Evolutionary conservation across 768 basidiomycete species (phyloP).

Genomic region (Pisolithus tinctorius): DNA sequence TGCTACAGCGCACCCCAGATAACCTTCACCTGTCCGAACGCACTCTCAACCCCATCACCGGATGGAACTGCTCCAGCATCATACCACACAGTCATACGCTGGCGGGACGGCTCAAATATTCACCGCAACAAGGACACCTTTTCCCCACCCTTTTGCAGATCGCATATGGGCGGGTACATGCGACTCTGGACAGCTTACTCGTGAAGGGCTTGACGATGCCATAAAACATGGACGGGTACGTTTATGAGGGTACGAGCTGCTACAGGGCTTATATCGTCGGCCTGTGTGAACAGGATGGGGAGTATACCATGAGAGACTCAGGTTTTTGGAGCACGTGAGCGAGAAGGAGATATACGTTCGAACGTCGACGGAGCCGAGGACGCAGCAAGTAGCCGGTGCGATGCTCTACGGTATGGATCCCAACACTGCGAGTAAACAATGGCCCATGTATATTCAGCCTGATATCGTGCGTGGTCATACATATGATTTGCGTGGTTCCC

Average conservation of each 20-base stretch:
- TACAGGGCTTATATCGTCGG: neutral
- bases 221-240: constrained; percentile 34
- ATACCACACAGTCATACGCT: constrained; percentile 33
- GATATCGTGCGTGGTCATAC: constrained; percentile 26
- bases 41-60: constrained; percentile 29
- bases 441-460: constrained; percentile 38
- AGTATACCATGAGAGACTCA: constrained; percentile 33
- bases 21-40: constrained; percentile 40
- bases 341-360: constrained; percentile 35
- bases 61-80: constrained; percentile 38
- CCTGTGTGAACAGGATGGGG: constrained; percentile 32
- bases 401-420: constrained; percentile 3
- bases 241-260: neutral
- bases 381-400: constrained; percentile 41
- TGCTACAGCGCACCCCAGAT: constrained; percentile 32
- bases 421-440: constrained; percentile 20
- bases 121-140: constrained; percentile 33
- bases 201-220: constrained; percentile 36
- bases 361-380: constrained; percentile 39
- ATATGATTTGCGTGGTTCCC: neutral
- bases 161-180: constrained; percentile 43
- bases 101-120: constrained; percentile 30
- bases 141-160: constrained; percentile 38
- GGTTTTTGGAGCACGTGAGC: constrained; percentile 31
- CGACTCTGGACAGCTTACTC: constrained; percentile 40